Conservation (phyloP, 495 filamentous ascomycete species). For the Paragyromitra xinjiangensis region DNA sequence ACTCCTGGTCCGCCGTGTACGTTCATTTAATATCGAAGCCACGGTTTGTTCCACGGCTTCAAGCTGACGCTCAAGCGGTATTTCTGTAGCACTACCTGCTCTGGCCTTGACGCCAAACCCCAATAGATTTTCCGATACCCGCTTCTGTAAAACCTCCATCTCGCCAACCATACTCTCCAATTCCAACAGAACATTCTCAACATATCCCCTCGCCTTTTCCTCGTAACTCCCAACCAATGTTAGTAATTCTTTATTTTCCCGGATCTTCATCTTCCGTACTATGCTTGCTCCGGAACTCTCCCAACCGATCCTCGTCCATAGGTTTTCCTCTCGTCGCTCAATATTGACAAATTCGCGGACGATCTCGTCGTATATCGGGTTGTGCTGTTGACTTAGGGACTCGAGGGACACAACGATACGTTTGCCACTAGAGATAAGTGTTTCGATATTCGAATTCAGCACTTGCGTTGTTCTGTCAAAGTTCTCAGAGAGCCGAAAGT, state of each 20-base stretch:
- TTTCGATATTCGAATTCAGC: conserved; percentile 40
- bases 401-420: conserved; percentile 44
- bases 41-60: conserved; percentile 32
- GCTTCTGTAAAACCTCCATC: conserved; percentile 26
- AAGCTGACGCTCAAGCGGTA: conserved; percentile 33
- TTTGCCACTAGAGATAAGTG: conserved; percentile 48
- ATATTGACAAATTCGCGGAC: conserved; percentile 56
- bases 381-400: conserved; percentile 51
- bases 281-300: conserved; percentile 29
- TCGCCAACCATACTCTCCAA: conserved; percentile 50
- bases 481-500: conserved; percentile 25
- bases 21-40: conserved; percentile 14
- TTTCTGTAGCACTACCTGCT: background rate
- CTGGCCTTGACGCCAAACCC: background rate
- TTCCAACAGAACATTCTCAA: conserved; percentile 54
- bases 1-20: conserved; percentile 14
- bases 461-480: conserved; percentile 46
- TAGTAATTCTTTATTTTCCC: conserved; percentile 52
- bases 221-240: conserved; percentile 53
- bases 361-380: conserved; percentile 56
- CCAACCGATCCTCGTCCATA: conserved; percentile 51
- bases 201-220: conserved; percentile 56
- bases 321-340: conserved; percentile 45
- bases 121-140: conserved; percentile 8
- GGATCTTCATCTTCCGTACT: conserved; percentile 41